phyloP scores from a whole-genome alignment of 441 rosid genomes.

The Geranium incanum region DNA sequence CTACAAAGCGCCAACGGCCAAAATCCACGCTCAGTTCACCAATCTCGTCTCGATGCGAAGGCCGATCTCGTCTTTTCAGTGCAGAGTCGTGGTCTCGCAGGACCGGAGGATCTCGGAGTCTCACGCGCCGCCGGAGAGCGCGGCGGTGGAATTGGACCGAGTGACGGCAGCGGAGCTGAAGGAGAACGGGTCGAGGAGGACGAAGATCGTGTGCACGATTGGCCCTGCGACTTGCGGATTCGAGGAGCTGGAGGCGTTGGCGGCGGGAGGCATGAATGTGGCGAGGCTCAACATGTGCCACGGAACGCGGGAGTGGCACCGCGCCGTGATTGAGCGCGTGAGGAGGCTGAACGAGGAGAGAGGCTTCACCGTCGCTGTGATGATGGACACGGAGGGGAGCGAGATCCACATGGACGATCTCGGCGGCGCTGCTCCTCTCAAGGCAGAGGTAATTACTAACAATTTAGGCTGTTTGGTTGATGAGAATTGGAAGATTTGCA shows the following conservation, averaged over 20 bases:
- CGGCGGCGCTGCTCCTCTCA: conserved; percentile 33
- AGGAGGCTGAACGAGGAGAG: conserved; percentile 36
- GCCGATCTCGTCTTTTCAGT: background rate
- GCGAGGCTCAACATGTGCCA: conserved; percentile 96
- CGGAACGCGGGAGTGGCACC: conserved; percentile 45
- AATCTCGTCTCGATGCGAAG: conserved; percentile 7
- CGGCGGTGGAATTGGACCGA: conserved; percentile 24
- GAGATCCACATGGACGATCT: conserved; percentile 47
- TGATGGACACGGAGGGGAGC: conserved; percentile 57
- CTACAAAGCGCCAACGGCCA: background rate
- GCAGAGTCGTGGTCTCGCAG: background rate
- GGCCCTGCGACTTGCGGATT: conserved; percentile 37
- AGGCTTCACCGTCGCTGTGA: conserved; percentile 35
- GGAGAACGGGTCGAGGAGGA: conserved; percentile 38
- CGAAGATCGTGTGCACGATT: conserved; percentile 38
- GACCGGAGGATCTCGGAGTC: background rate
- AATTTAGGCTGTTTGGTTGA: background rate
- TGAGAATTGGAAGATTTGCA: background rate
- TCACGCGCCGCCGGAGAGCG: background rate
- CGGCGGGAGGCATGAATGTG: conserved; percentile 48
- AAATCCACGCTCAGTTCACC: background rate
- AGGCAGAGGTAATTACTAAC: conserved; percentile 32
- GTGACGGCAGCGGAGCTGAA: conserved; percentile 34
- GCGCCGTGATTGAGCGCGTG: conserved; percentile 33
- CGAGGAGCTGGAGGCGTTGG: conserved; percentile 36